Base-by-base conservation (phyloP, 2,329 filamentous ascomycete genomes). In the Fusarium sp. region DNA sequence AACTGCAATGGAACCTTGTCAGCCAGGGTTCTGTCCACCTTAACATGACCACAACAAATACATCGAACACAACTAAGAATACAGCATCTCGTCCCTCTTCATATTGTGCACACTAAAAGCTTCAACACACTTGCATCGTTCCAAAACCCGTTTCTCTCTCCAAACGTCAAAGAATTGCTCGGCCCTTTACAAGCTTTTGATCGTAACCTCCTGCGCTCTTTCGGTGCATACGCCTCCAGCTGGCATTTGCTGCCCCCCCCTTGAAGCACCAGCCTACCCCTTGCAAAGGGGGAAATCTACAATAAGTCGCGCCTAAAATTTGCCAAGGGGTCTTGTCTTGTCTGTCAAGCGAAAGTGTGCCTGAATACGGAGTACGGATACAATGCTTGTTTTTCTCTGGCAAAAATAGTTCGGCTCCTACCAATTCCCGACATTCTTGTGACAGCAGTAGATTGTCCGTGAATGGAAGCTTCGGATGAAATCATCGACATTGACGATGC, bases 221-320 rank as follows among this genome's bases (percentile, higher is more conserved):
- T 43, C 44, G 43, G 55, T 50, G 49, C 59, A 57, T 56, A 55
- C 55, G 55, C 60, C 70, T 63, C 57, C 47, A 33, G 52, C 45
- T 72, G 65, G 70, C 57, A 71, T 72, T 71, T 62, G 47, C 56
- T 61, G 43, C 47, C 70, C 70, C 70, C 70, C 70, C 70, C 70
- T 72, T 65, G 56, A 68, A 53, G 56, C 52, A 67, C 54, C 47
- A 58, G 48, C 47, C 48, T 47, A 48, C 69, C 69, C 69, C 68
- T 71, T 69, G 56, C 59, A 52, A 71, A 71, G 68, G 66, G 65
- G 68, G 63, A 53, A 47, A 44, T 54, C 14, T 55, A 24, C 24
- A 47, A 56, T 63, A 55, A 48, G 69, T 60, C 64, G 41, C 54
- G 49, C 60, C 55, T 72, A 55, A 58, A 53, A 68, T 62, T 54